Percentiles rank a stretch among this genome's conserved stretches.
These are phyloP conservation scores for Annulohypoxylon stygium DNA, from an alignment of 495 filamentous ascomycete genomes.

Conservation along the genomic window DNA sequence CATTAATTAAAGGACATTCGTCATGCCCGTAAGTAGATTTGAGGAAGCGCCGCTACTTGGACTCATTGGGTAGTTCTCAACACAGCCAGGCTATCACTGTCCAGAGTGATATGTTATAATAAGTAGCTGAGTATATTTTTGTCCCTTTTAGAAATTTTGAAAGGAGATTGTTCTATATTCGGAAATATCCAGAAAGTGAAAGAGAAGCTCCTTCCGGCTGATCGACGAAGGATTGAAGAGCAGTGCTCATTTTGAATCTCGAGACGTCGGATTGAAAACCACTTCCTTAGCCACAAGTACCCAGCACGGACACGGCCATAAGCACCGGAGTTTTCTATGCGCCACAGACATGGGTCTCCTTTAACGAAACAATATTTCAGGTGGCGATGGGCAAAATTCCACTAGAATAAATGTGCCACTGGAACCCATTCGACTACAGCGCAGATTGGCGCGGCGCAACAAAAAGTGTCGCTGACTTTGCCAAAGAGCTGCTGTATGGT, in stretches of 20 bases:
- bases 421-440: conserved; percentile 58
- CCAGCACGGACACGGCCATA: neutral
- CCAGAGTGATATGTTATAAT: too few relatives aligned
- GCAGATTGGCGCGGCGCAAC: conserved; percentile 45
- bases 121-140: too few relatives aligned
- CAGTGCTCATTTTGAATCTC: neutral
- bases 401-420: conserved; percentile 37
- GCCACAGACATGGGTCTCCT: neutral
- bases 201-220: neutral
- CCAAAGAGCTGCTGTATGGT: conserved; percentile 53
- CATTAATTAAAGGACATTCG: too few relatives aligned
- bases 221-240: neutral
- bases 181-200: neutral
- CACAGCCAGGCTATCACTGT: too few relatives aligned
- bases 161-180: too few relatives aligned
- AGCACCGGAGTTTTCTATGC: neutral
- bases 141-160: too few relatives aligned
- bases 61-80: too few relatives aligned
- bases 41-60: too few relatives aligned
- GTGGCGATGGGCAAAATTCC: neutral
- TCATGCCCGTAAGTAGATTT: too few relatives aligned
- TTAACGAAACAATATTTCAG: neutral
- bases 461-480: conserved; percentile 51
- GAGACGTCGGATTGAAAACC: neutral
- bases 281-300: neutral